Base-by-base conservation (phyloP, 2,329 filamentous ascomycete species). In the Talaromyces sp. region DNA sequence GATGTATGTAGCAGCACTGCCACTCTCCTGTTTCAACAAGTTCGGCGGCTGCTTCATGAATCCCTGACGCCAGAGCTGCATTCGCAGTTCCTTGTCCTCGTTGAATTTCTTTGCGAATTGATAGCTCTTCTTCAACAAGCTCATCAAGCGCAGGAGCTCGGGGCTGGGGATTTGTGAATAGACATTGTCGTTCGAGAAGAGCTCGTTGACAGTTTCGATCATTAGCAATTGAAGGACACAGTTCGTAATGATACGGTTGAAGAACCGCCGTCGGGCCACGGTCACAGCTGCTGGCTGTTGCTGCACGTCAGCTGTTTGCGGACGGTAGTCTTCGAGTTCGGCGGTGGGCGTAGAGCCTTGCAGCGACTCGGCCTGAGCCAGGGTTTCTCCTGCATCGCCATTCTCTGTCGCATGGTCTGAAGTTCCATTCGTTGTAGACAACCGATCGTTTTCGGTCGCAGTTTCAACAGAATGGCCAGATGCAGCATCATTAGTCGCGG, bases 1-100 rank as follows among this genome's bases (percentile, higher is more conserved):
- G 40, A 99, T 92, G 74, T 99, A 99, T 1, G 96, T 97, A 2
- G 91, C 91, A 0, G 95, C 95, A 60, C 89, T 91, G 47, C 95
- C 94, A 64, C 87, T 91, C 78, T 99, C 95, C 75, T 99, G 95
- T 79, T 99, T 99, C 33, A 99, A 84, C 12, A 99, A 82, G 70
- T 99, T 99, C 2, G 95, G 95, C 16, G 95, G 94, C 73, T 99
- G 95, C 78, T 96, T 96, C 95, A 99, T 99, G 82, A 99, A 99
- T 0, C 96, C 95, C 75, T 99, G 95, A 57, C 92, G 85, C 92
- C 96, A 99, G 18, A 99, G 83, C 18, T 91, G 87, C 84, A 96
- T 96, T 53, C 95, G 88, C 42, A 99, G 82, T 67, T 98, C 95
- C 77, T 96, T 96, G 78, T 99, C 93, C 65, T 92, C 92, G 75